Conservation (phyloP, 148 eudicot genomes). For the Limonium bicolor region DNA sequence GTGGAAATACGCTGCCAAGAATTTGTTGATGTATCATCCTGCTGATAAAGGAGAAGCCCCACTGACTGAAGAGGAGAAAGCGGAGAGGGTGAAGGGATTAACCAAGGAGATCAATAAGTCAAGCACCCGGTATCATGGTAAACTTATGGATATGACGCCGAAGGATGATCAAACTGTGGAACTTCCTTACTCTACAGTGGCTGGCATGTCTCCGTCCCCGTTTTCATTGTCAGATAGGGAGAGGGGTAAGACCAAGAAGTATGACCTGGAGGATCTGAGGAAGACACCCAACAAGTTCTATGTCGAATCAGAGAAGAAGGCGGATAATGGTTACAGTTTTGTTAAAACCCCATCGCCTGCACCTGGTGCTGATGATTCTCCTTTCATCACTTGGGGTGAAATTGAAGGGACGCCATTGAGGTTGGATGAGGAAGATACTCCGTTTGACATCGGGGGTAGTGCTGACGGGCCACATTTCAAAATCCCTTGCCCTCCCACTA, state of each 20-base stretch:
- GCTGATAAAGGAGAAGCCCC: constrained; percentile 69
- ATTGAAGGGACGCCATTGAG: constrained; percentile 93
- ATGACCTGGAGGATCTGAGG: constrained; percentile 87
- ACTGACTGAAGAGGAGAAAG: constrained; percentile 57
- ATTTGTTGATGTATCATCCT: constrained; percentile 86
- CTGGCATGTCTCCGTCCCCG: constrained; percentile 50
- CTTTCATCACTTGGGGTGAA: constrained; percentile 95
- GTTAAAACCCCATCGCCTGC: constrained; percentile 90
- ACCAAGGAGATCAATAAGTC: constrained; percentile 63
- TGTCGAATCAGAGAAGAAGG: constrained; percentile 60
- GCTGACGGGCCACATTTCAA: constrained; percentile 84
- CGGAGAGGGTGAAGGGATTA: constrained; percentile 48
- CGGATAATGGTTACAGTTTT: constrained; percentile 66
- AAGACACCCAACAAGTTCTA: constrained; percentile 68
- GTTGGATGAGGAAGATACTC: constrained; percentile 83
- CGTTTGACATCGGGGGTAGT: constrained; percentile 83
- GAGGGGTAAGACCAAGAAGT: constrained; percentile 48
- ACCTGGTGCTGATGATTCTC: constrained; percentile 81
- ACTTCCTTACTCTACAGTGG: constrained; percentile 48
- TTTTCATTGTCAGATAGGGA: constrained; percentile 32
- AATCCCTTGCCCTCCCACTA: constrained; percentile 64
- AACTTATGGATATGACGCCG: constrained; percentile 31
- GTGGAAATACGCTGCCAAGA: constrained; percentile 73
- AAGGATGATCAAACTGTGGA: constrained; percentile 41
- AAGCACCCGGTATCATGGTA: constrained; percentile 74